phyloP scores from a whole-genome alignment of 176 grass and related monocot genomes.

The Carex pumila region DNA sequence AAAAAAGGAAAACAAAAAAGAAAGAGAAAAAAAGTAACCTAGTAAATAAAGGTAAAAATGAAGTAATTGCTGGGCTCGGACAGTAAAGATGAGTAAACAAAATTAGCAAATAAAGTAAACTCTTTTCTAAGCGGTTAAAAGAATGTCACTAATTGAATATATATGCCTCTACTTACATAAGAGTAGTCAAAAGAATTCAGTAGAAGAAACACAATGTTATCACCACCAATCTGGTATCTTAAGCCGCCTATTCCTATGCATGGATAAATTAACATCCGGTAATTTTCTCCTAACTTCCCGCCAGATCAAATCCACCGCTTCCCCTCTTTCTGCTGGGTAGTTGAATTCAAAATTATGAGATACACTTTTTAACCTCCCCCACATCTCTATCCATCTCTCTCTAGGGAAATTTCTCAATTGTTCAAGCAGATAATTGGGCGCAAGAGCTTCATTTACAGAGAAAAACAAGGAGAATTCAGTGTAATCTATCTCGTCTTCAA shows the following conservation, averaged over 20 bases:
- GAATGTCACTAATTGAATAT: not conserved
- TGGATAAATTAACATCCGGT: constrained; percentile 56
- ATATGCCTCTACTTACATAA: constrained; percentile 5
- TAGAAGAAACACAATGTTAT: constrained; percentile 2
- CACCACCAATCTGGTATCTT: constrained; percentile 87
- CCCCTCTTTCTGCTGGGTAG: constrained; percentile 46
- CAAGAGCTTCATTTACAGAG: constrained; percentile 72
- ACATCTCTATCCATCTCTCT: constrained; percentile 73
- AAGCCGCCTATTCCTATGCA: constrained; percentile 69
- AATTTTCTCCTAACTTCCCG: constrained; percentile 61
- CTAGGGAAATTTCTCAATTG: constrained; percentile 57
- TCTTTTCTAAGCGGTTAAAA: not conserved
- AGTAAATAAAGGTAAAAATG: too few species aligned
- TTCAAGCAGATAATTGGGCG: constrained; percentile 53
- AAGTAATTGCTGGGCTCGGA: not conserved
- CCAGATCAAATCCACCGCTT: constrained; percentile 91
- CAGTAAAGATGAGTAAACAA: not conserved
- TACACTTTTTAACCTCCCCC: constrained; percentile 61
- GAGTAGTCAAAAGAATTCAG: constrained; percentile 27
- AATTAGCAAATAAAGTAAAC: not conserved
- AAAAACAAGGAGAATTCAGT: constrained; percentile 80
- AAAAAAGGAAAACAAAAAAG: not conserved
- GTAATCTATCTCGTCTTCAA: constrained; percentile 92
- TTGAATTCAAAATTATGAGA: constrained; percentile 72
- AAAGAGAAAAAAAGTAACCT: too few species aligned